These are phyloP conservation scores for Chrysosporium keratinophilum DNA, from an alignment of 2,329 filamentous ascomycete genomes.

Conservation along the genomic window DNA sequence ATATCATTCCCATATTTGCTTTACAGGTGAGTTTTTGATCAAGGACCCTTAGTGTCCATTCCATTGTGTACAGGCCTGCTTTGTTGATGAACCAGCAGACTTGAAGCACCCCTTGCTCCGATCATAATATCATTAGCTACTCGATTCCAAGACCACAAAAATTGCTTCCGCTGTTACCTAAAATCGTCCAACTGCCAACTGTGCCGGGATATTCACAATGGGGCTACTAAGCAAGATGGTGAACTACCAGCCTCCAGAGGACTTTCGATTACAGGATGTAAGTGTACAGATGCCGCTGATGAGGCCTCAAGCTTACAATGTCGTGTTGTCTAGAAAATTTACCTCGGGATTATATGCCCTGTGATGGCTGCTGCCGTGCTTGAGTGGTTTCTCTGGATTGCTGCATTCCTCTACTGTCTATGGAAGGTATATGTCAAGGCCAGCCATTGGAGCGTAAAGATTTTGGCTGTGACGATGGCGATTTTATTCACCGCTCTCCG, in stretches of 20 bases:
- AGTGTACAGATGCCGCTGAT: slow-evolving; percentile 14
- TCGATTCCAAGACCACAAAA: no score
- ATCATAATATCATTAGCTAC: neutral
- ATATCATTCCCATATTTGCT: neutral
- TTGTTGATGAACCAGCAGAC: neutral
- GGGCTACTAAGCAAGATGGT: neutral
- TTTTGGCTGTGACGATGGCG: slow-evolving; percentile 67
- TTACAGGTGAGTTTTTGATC: neutral
- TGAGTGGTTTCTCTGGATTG: slow-evolving; percentile 91
- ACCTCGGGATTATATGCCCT: slow-evolving; percentile 66
- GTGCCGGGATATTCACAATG: neutral
- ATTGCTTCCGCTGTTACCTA: neutral
- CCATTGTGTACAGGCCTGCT: neutral
- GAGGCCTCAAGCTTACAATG: slow-evolving; percentile 3
- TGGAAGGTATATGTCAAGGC: slow-evolving; percentile 82
- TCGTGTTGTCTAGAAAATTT: slow-evolving; percentile 56
- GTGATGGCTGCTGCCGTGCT: slow-evolving; percentile 76
- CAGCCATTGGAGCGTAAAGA: slow-evolving; percentile 70
- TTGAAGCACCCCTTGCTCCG: neutral
- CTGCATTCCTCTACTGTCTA: slow-evolving; percentile 87
- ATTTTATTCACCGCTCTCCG: slow-evolving; percentile 63
- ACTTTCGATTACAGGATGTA: slow-evolving; percentile 34
- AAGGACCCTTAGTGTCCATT: neutral
- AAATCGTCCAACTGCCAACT: neutral
- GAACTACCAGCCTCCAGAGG: slow-evolving; percentile 12